Conservation (phyloP, 208 protist genomes). For the Wallacemonas sp. region DNA sequence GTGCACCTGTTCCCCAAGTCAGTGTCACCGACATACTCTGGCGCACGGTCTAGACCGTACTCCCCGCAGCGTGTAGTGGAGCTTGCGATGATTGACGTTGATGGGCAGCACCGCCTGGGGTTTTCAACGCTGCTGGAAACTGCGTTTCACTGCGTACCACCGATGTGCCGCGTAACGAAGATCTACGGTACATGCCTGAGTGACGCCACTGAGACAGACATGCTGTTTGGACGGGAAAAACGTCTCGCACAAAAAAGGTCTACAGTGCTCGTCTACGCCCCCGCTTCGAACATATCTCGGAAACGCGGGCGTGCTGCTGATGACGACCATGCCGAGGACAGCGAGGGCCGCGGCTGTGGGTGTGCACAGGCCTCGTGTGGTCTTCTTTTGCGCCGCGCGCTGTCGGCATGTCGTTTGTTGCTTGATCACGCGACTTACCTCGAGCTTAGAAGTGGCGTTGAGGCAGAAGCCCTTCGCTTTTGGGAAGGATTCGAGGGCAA, state of each 20-base stretch:
- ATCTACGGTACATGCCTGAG: background rate
- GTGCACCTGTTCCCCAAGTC: conserved; percentile 25
- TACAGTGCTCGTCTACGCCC: background rate
- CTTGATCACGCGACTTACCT: conserved; percentile 45
- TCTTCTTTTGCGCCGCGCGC: conserved; percentile 46
- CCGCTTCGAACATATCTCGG: background rate
- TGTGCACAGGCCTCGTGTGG: background rate
- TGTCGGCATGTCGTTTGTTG: conserved; percentile 58
- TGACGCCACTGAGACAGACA: background rate
- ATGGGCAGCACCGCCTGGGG: conserved; percentile 50
- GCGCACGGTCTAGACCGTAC: conserved; percentile 66
- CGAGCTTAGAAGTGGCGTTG: conserved; percentile 40
- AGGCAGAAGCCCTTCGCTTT: conserved; percentile 27
- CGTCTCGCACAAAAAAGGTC: background rate
- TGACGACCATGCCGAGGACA: conserved; percentile 11
- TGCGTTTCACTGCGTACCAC: background rate
- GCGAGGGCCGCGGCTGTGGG: too few species aligned
- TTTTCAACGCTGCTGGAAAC: conserved; percentile 28
- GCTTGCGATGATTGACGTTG: conserved; percentile 59
- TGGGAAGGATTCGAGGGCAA: conserved; percentile 33
- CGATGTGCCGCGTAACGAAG: background rate
- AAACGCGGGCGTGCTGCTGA: conserved; percentile 18
- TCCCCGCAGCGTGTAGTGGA: conserved; percentile 45
- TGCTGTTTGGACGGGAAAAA: background rate
- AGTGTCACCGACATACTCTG: conserved; percentile 39